Conservation (phyloP, 2,329 filamentous ascomycete genomes). For the Pyricularia pennisetigena region DNA sequence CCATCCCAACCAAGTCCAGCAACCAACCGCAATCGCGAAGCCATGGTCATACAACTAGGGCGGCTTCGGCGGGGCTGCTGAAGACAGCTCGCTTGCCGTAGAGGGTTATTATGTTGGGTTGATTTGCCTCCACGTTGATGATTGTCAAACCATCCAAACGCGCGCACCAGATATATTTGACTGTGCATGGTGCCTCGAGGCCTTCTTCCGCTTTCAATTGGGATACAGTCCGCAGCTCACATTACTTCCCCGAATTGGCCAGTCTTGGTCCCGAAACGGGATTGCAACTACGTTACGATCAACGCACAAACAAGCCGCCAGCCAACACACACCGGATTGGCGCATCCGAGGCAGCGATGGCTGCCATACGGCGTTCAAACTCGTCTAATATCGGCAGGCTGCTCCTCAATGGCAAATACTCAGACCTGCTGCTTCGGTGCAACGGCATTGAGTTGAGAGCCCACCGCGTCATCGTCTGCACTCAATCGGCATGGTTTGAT, state of each 20-base stretch:
- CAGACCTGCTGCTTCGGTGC: slow-evolving; percentile 24
- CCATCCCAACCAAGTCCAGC: neutral
- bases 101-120: neutral
- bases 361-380: slow-evolving; percentile 2
- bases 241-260: neutral
- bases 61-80: neutral
- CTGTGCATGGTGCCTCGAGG: neutral
- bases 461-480: slow-evolving; percentile 23
- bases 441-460: slow-evolving; percentile 17
- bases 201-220: neutral
- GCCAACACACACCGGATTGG: neutral
- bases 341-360: neutral
- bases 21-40: neutral
- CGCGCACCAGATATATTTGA: neutral
- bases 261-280: neutral
- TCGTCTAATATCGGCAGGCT: slow-evolving; percentile 3
- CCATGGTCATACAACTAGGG: neutral
- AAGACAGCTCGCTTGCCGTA: neutral
- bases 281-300: neutral
- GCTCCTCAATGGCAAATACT: slow-evolving; percentile 12
- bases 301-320: neutral
- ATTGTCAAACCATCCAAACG: neutral
- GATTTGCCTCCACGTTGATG: too few relatives aligned
- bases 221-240: neutral
- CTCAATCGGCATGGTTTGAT: slow-evolving; percentile 23